Conservation (phyloP, 2,329 filamentous ascomycete species). For the Aspergillus sp. region DNA sequence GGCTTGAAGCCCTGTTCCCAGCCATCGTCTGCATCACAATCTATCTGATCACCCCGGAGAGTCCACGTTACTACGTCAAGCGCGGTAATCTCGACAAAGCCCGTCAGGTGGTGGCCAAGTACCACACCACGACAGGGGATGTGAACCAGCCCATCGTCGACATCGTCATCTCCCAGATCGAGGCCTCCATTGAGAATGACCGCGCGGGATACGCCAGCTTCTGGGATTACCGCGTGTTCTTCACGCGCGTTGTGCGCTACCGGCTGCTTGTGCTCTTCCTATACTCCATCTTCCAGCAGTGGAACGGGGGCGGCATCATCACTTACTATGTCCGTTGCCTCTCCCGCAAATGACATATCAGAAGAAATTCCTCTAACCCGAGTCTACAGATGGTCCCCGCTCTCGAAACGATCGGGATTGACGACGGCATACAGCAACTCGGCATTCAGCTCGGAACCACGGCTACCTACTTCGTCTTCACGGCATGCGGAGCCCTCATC, state of each 20-base stretch:
- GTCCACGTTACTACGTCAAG: constrained; percentile 36
- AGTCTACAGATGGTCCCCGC: constrained; percentile 31
- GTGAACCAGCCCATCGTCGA: constrained; percentile 42
- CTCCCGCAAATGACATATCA: background rate
- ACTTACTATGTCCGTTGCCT: constrained; percentile 36
- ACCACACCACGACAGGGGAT: constrained; percentile 42
- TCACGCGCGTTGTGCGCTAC: constrained; percentile 44
- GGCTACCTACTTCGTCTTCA: constrained; percentile 48
- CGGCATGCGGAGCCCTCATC: constrained; percentile 41
- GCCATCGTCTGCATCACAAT: constrained; percentile 46
- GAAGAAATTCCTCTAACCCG: too few relatives aligned
- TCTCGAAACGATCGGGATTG: constrained; percentile 44
- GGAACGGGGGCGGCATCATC: constrained; percentile 49
- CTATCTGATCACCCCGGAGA: constrained; percentile 39
- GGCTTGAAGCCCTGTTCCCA: constrained; percentile 51
- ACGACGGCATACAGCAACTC: constrained; percentile 35
- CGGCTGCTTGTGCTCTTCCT: constrained; percentile 44
- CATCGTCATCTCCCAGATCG: constrained; percentile 43
- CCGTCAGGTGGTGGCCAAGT: constrained; percentile 34
- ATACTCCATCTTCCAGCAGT: constrained; percentile 48
- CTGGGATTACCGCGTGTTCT: constrained; percentile 49
- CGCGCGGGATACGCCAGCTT: constrained; percentile 35
- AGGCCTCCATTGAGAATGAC: constrained; percentile 43
- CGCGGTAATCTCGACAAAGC: constrained; percentile 26
- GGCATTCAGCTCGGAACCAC: constrained; percentile 46